Base-by-base conservation (phyloP, 1,284 basidiomycete genomes). In the Kwoniella shivajii region DNA sequence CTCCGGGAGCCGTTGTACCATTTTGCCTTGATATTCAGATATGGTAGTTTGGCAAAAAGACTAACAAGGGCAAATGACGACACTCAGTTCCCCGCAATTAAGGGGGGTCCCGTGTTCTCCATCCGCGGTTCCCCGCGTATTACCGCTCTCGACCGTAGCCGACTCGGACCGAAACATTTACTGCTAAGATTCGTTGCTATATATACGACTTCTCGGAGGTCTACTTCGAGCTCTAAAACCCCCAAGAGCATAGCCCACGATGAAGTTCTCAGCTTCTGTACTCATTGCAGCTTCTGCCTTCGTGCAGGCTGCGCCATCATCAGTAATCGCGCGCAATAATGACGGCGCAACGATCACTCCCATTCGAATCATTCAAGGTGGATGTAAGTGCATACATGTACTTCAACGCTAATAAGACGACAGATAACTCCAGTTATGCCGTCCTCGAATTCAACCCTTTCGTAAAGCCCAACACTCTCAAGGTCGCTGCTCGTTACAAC, bases 391-490 rank as follows among this genome's bases (percentile, higher is more conserved):
- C 11, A 24, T n/a, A 16, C 36, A 38, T 20, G 14, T 18, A 20
- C 36, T 7, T 22, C 20, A 39, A 26, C 14, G 29, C 48, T 50
- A 26, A 50, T 20, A n/a, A 18, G 2, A n/a, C 13, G 3, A 4
- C 26, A 50, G 48, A 50, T 26, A 50, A 50, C 24, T 38, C 48
- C 9, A 50, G 37, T 22, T 50, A 50, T 39, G 48, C 48, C 29
- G 48, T 50, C 7, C 38, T 50, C 2, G 48, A 50, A 41, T 50
- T 50, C 48, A 50, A 50, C 29, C 48, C 48, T n/a, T 50, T 39
- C 27, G 48, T 50, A 22, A 20, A 33, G 22, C 48, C 48, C 13
- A 50, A 50, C 34, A 50, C 48, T 6, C 36, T 50, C 22, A 50
- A 30, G 29, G 48, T 50, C 13, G 48, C 48, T 18, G 36, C 36